These are phyloP conservation scores for Sarocladium brachiariae DNA, from an alignment of 2,329 filamentous ascomycete genomes.

Conservation along the genomic window DNA sequence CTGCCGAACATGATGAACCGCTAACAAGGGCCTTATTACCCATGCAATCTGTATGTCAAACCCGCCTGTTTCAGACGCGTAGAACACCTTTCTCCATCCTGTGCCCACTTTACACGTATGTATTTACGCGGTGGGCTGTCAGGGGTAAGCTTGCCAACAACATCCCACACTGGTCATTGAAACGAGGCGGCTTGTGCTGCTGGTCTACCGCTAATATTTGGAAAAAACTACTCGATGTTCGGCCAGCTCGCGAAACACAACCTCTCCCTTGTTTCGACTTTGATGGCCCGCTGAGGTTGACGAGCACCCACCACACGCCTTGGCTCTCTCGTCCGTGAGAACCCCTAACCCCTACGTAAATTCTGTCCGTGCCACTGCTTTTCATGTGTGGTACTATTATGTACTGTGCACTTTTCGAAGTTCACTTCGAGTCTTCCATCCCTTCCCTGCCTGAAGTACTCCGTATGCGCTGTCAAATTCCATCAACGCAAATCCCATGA, in stretches of 20 bases:
- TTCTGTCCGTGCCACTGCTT: too few relatives aligned
- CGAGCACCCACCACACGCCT: background rate
- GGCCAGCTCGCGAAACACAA: background rate
- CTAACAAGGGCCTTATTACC: too few relatives aligned
- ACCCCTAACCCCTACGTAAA: too few relatives aligned
- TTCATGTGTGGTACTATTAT: too few relatives aligned
- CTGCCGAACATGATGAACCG: background rate
- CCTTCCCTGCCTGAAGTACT: background rate
- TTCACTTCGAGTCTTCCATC: background rate
- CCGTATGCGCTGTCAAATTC: conserved; percentile 3
- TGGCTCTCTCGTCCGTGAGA: background rate
- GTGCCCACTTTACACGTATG: conserved; percentile 3
- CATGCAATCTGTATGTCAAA: background rate
- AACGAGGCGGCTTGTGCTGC: too few relatives aligned
- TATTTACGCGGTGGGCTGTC: background rate
- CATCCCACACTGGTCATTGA: too few relatives aligned
- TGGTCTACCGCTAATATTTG: too few relatives aligned
- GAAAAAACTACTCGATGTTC: background rate
- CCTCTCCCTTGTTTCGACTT: conserved; percentile 6
- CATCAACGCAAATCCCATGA: background rate
- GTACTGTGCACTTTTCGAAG: too few relatives aligned
- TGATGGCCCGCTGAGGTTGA: background rate
- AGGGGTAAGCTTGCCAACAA: background rate
- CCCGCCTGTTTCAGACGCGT: conserved; percentile 7
- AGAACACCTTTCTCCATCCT: conserved; percentile 1